A percentile compares a stretch with the other conserved stretches of the same genome.
Conservation (phyloP, 2,329 filamentous ascomycete species). For the Penicillium digitatum region DNA sequence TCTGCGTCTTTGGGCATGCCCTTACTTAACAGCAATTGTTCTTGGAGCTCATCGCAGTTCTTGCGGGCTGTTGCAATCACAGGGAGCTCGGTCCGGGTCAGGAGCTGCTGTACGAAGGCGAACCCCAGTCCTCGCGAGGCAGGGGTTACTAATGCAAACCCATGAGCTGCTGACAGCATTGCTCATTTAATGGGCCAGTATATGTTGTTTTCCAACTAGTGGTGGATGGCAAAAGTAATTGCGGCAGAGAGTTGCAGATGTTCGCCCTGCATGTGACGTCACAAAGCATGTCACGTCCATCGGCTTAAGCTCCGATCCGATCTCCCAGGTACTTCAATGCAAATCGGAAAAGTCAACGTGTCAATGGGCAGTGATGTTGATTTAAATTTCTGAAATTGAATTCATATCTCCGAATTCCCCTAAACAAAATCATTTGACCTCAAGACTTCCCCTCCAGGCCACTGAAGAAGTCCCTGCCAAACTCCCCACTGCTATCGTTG, state of each 20-base stretch:
- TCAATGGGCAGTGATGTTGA: no score
- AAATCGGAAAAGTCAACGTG: not conserved
- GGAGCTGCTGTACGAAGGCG: constrained; percentile 56
- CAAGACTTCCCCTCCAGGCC: constrained; percentile 56
- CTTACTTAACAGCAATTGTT: constrained; percentile 50
- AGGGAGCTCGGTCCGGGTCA: constrained; percentile 54
- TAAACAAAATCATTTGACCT: not conserved
- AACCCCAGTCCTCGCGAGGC: constrained; percentile 62
- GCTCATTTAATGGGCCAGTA: not conserved
- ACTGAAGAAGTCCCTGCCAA: constrained; percentile 56
- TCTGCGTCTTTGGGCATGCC: constrained; percentile 39
- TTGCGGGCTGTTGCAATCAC: constrained; percentile 59
- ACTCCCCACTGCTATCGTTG: constrained; percentile 55
- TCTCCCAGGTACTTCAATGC: not conserved
- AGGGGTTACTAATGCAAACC: constrained; percentile 47
- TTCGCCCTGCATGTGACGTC: not conserved
- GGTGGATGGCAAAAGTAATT: not conserved
- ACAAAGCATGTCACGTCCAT: not conserved
- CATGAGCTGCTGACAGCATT: constrained; percentile 15
- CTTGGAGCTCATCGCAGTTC: constrained; percentile 48
- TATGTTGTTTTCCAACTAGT: not conserved
- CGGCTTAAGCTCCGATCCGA: not conserved
- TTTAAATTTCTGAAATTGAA: not conserved
- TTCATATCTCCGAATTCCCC: no score
- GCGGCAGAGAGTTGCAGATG: not conserved